Base-by-base conservation (phyloP, 805 yeast species). In the Peterozyma xylosa region DNA sequence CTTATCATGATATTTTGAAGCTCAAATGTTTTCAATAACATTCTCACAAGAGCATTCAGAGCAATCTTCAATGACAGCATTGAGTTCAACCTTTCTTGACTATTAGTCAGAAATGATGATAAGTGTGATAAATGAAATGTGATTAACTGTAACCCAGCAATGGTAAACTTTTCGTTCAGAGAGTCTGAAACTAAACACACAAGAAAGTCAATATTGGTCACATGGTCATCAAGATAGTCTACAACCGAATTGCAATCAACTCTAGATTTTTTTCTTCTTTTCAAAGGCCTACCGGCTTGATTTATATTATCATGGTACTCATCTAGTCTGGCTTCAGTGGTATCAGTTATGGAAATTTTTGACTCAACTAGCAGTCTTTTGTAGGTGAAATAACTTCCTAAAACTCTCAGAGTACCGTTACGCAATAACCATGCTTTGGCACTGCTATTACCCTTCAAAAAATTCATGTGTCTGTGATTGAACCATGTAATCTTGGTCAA, bases 341-440 rank as follows among this genome's bases (percentile, higher is more conserved):
- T 21, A 21, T 21, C 27, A 21, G 27, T 21, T 7, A 21, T 21
- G 7, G 7, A 21, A 21, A 21, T 5, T 4, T 7, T 21, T 21
- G 34, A 9, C 13, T 11, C 9, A 3, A 10, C 5, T 4, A 32
- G 3, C 5, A 5, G 15, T 11, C 34, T 32, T 32, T 32, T 32
- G 14, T 13, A 32, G 5, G 14, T 9, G 34, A 32, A 32, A 32
- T 32, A 32, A 32, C 15, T 32, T 5, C 9, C 14, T 9, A 32
- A 32, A 13, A 32, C 15, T 32, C 15, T 32, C 15, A 14, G 15
- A 32, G 69, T 29, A 0, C 75, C 77, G 7, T 54, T 42, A 1
- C 61, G 42, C 3, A 66, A 48, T 11, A 76, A 53, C 82, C 82
- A 78, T 0, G 66, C 56, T 5, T 51, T 50, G 0, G 51, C 40